Percentiles rank a stretch among this genome's conserved stretches.
These are phyloP conservation scores for Lactarius deliciosus DNA, from an alignment of 768 basidiomycete genomes.

Conservation along the genomic window DNA sequence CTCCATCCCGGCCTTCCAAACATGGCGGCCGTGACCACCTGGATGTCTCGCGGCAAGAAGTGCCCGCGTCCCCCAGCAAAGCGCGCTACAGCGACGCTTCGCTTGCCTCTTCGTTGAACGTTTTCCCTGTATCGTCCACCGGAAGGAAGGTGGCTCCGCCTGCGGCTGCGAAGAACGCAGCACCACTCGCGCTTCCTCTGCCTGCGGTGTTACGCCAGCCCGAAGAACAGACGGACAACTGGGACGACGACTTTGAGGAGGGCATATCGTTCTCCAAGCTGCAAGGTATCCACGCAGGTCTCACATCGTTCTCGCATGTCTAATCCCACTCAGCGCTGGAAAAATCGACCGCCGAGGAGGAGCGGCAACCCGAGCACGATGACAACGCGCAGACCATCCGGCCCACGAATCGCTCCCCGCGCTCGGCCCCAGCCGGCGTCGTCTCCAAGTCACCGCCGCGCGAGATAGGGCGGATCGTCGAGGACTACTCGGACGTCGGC, in stretches of 20 bases:
- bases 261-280: slow-evolving; percentile 86
- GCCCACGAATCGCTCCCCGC: slow-evolving; percentile 67
- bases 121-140: slow-evolving; percentile 19
- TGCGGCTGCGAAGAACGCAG: slow-evolving; percentile 28
- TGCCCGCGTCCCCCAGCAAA: slow-evolving; percentile 35
- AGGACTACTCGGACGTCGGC: slow-evolving; percentile 90
- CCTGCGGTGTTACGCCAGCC: slow-evolving; percentile 67
- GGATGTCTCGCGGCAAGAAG: slow-evolving; percentile 48
- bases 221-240: slow-evolving; percentile 90
- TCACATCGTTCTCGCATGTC: slow-evolving; percentile 33
- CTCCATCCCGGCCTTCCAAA: slow-evolving; percentile 74
- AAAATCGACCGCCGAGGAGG: slow-evolving; percentile 55
- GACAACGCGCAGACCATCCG: slow-evolving; percentile 64
- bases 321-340: slow-evolving; percentile 42
- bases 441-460: slow-evolving; percentile 60
- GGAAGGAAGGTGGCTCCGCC: slow-evolving; percentile 26
- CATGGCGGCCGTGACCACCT: slow-evolving; percentile 42
- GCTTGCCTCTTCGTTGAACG: slow-evolving; percentile 24
- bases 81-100: slow-evolving; percentile 12
- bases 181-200: slow-evolving; percentile 46
- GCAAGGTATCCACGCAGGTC: slow-evolving; percentile 46
- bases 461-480: slow-evolving; percentile 67
- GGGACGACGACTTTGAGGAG: slow-evolving; percentile 98
- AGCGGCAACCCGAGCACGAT: slow-evolving; percentile 24
- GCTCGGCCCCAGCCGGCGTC: slow-evolving; percentile 38